phyloP scores from a whole-genome alignment of 768 basidiomycete genomes.

The Agrocybe praecox region DNA sequence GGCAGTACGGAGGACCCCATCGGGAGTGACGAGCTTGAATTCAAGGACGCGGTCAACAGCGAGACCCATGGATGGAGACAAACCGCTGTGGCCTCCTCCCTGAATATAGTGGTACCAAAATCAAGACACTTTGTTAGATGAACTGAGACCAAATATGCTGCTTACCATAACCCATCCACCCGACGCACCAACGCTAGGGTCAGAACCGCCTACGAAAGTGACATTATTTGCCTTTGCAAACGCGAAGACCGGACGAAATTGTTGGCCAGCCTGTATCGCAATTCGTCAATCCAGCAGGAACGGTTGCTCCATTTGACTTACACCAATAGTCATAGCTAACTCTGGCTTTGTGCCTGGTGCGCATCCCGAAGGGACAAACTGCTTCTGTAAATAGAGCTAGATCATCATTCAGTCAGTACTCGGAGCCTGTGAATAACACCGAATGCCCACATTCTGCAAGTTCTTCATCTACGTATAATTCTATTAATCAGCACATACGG shows the following conservation, averaged over 20 bases:
- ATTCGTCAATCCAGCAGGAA: too few relatives aligned
- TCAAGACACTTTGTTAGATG: not conserved
- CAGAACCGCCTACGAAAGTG: slow-evolving; percentile 17
- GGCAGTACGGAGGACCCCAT: slow-evolving; percentile 39
- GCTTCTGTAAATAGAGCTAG: slow-evolving; percentile 3
- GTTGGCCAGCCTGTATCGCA: slow-evolving; percentile 19
- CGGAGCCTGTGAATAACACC: not conserved
- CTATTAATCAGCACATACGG: too few relatives aligned
- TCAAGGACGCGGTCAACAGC: slow-evolving; percentile 22
- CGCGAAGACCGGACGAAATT: slow-evolving; percentile 14
- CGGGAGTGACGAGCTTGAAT: slow-evolving; percentile 42
- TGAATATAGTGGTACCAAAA: not conserved
- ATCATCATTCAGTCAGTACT: not conserved
- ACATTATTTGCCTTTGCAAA: slow-evolving; percentile 16
- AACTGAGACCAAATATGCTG: not conserved
- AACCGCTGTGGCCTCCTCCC: slow-evolving; percentile 19
- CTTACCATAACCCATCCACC: slow-evolving; percentile 22
- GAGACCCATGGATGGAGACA: slow-evolving; percentile 17
- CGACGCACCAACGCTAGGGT: slow-evolving; percentile 21
- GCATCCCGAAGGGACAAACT: slow-evolving; percentile 15
- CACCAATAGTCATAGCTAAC: slow-evolving; percentile 23
- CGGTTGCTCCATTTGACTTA: slow-evolving; percentile 7
- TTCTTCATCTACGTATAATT: too few relatives aligned
- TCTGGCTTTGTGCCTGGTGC: slow-evolving; percentile 4
- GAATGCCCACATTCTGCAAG: slow-evolving; percentile 15